Conservation (phyloP, 1,284 basidiomycete species). For the Ganoderma multipileum region DNA sequence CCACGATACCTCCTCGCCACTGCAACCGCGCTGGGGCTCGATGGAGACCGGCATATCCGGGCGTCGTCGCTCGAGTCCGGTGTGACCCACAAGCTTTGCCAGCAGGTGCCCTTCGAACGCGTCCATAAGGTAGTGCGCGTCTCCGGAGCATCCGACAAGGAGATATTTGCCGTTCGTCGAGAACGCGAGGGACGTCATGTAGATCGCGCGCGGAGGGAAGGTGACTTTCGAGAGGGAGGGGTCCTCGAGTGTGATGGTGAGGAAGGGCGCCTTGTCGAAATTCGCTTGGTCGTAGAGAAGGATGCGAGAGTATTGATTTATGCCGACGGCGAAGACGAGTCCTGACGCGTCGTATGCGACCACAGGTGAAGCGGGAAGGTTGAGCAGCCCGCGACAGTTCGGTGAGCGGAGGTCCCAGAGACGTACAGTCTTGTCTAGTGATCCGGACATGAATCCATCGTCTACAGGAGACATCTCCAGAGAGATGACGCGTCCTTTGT, state of each 20-base stretch:
- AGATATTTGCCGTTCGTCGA: conserved; percentile 91
- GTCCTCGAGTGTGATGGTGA: conserved; percentile 83
- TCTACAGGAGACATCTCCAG: conserved; percentile 93
- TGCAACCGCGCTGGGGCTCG: conserved; percentile 77
- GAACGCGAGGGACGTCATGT: conserved; percentile 92
- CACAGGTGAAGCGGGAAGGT: conserved; percentile 77
- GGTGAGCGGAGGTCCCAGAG: conserved; percentile 93
- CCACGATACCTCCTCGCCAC: conserved; percentile 92
- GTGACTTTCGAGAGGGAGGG: conserved; percentile 74
- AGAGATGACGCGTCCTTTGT: conserved; percentile 89
- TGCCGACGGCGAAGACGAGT: conserved; percentile 90
- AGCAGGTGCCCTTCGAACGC: conserved; percentile 85
- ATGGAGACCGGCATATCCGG: conserved; percentile 61
- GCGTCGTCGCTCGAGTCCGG: conserved; percentile 76
- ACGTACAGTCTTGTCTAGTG: conserved; percentile 93
- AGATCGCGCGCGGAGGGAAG: conserved; percentile 87
- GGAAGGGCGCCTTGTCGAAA: conserved; percentile 93
- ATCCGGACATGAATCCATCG: conserved; percentile 95
- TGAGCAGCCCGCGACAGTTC: conserved; percentile 76
- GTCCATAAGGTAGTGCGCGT: conserved; percentile 93
- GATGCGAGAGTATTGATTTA: conserved; percentile 87
- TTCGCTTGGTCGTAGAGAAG: conserved; percentile 90
- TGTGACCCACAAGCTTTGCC: conserved; percentile 84
- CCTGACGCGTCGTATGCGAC: conserved; percentile 93
- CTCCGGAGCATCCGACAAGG: conserved; percentile 91